Conservation (phyloP, 192 early-diverging fungal species). For the Linnemannia elongata region DNA sequence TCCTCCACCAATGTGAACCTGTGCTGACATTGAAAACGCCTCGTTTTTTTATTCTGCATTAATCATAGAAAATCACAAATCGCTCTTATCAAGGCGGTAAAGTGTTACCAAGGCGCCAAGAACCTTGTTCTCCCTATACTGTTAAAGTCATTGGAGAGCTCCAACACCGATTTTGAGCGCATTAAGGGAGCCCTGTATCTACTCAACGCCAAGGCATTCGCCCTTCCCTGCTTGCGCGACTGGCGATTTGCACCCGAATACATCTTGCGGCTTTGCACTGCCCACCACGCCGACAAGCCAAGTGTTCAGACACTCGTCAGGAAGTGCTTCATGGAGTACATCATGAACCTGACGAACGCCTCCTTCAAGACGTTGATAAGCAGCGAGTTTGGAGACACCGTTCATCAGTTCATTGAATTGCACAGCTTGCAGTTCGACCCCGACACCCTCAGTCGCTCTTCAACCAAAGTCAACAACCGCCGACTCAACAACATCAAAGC, state of each 20-base stretch:
- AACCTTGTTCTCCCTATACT: slow-evolving; percentile 62
- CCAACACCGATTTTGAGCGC: slow-evolving; percentile 62
- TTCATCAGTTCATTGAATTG: slow-evolving; percentile 1
- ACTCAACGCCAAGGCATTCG: slow-evolving; percentile 63
- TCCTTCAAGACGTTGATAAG: slow-evolving; percentile 61
- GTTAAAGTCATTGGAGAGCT: slow-evolving; percentile 62
- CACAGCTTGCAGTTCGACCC: slow-evolving; percentile 24
- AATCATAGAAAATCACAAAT: slow-evolving; percentile 60
- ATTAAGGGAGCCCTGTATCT: slow-evolving; percentile 82
- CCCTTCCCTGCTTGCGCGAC: slow-evolving; percentile 67
- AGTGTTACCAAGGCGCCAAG: slow-evolving; percentile 66
- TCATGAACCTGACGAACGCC: slow-evolving; percentile 63
- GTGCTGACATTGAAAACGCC: background rate
- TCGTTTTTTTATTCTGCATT: background rate
- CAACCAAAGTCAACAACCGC: slow-evolving; percentile 36
- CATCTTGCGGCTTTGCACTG: slow-evolving; percentile 63
- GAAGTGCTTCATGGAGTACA: slow-evolving; percentile 73
- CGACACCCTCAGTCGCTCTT: slow-evolving; percentile 27
- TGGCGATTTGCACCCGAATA: slow-evolving; percentile 71
- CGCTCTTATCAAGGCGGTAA: slow-evolving; percentile 61
- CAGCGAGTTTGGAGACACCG: slow-evolving; percentile 32
- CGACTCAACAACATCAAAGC: slow-evolving; percentile 55
- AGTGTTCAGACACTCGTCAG: slow-evolving; percentile 76
- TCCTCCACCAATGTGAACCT: background rate
- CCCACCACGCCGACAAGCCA: slow-evolving; percentile 79